Evolutionary conservation across 257 asterid species (phyloP).

Genomic region (Solanum medicagineum): DNA sequence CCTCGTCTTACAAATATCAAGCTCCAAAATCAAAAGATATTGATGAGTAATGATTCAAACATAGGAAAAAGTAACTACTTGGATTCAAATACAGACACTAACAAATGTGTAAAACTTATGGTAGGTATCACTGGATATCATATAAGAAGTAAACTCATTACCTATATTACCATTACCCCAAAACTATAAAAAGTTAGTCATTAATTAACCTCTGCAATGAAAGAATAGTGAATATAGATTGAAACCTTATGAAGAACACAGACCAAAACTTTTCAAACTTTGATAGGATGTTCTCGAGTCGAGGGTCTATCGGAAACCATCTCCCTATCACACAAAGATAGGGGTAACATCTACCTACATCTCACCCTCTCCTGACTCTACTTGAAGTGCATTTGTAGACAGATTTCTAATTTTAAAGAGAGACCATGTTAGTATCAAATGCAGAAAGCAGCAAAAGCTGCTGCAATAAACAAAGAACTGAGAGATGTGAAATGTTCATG

Average conservation of each 20-base stretch:
- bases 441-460: background rate
- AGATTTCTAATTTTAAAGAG: background rate
- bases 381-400: background rate
- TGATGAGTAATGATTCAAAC: background rate
- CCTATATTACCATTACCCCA: background rate
- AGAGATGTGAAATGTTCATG: background rate
- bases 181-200: background rate
- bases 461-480: background rate
- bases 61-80: conserved; percentile 20
- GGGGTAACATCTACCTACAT: background rate
- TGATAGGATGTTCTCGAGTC: background rate
- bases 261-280: background rate
- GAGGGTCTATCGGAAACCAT: background rate
- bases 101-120: background rate
- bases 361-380: no score
- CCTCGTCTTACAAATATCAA: no score
- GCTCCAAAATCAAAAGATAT: no score
- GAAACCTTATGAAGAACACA: background rate
- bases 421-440: background rate
- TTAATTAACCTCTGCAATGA: background rate
- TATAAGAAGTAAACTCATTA: background rate
- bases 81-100: background rate
- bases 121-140: background rate
- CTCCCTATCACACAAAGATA: background rate
- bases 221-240: background rate